Evolutionary conservation across 2,329 filamentous ascomycete species (phyloP).

Genomic region (Fusarium euwallaceae): DNA sequence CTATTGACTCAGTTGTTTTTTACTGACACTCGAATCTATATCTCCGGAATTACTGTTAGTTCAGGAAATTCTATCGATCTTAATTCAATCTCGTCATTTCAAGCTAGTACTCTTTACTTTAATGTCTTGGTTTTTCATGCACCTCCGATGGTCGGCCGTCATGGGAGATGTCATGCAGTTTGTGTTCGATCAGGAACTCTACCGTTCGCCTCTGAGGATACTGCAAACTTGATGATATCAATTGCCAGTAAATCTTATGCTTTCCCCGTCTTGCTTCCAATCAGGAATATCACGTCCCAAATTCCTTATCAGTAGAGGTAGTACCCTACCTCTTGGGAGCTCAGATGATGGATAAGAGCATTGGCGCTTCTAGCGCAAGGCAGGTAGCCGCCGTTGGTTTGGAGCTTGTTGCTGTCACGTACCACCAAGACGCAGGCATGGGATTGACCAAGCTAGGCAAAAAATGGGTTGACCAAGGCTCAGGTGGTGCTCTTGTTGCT

Average conservation of each 20-base stretch:
- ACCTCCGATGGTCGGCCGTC: conserved; percentile 6
- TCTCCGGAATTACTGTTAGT: background rate
- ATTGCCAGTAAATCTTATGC: background rate
- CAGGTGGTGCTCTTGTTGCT: background rate
- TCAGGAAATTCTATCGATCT: background rate
- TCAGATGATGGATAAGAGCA: background rate
- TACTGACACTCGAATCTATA: background rate
- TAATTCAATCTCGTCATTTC: background rate
- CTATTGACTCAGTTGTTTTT: background rate
- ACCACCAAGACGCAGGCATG: background rate
- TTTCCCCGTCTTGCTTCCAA: background rate
- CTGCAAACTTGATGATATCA: background rate
- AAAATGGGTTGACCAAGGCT: background rate
- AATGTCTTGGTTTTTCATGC: background rate
- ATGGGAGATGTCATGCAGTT: background rate
- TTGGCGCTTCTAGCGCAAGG: background rate
- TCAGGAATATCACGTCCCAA: background rate
- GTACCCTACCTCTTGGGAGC: background rate
- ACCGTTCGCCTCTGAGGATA: background rate
- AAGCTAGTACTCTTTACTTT: background rate
- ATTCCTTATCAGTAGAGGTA: background rate
- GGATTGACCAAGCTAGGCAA: background rate
- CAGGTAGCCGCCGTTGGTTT: background rate
- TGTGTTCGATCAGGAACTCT: background rate
- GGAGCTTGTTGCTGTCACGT: conserved; percentile 1